phyloP scores from a whole-genome alignment of 1,284 basidiomycete species.

The Rhodotorula sp. region DNA sequence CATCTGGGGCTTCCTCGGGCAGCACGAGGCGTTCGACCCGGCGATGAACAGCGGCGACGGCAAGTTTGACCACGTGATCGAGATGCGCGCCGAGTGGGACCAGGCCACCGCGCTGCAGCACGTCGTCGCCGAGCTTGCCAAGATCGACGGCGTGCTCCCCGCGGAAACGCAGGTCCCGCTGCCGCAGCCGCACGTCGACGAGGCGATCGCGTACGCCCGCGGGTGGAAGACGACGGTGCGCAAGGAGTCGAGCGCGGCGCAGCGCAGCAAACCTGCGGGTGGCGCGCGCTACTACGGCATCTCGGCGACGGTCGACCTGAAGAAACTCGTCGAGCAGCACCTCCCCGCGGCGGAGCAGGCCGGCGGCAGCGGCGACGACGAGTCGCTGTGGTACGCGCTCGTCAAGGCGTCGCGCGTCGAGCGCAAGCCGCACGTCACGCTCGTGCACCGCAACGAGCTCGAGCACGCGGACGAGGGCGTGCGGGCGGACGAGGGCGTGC shows the following conservation, averaged over 20 bases:
- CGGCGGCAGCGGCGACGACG: neutral
- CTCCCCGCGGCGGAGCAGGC: slow-evolving; percentile 38
- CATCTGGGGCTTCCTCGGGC: slow-evolving; percentile 73
- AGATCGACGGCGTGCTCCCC: slow-evolving; percentile 45
- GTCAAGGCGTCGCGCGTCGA: slow-evolving; percentile 58
- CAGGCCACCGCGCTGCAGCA: slow-evolving; percentile 62
- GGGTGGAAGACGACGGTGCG: slow-evolving; percentile 54
- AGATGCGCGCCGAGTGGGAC: slow-evolving; percentile 63
- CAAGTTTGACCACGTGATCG: slow-evolving; percentile 66
- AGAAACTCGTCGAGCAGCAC: slow-evolving; percentile 55
- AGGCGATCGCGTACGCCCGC: slow-evolving; percentile 62
- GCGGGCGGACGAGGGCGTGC: slow-evolving; percentile 31
- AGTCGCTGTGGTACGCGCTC: slow-evolving; percentile 31
- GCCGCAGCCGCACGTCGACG: slow-evolving; percentile 59
- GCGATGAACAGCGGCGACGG: slow-evolving; percentile 50
- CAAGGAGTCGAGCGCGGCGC: slow-evolving; percentile 42
- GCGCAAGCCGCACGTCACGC: slow-evolving; percentile 75
- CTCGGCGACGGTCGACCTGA: slow-evolving; percentile 69
- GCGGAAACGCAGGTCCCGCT: slow-evolving; percentile 54
- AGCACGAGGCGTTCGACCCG: slow-evolving; percentile 64
- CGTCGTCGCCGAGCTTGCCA: slow-evolving; percentile 63
- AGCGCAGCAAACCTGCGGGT: slow-evolving; percentile 47
- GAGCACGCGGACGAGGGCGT: slow-evolving; percentile 43
- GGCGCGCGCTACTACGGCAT: slow-evolving; percentile 70
- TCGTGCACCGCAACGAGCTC: slow-evolving; percentile 71